Conservation (phyloP, 495 filamentous ascomycete species). For the Hypoxylon fragiforme region DNA sequence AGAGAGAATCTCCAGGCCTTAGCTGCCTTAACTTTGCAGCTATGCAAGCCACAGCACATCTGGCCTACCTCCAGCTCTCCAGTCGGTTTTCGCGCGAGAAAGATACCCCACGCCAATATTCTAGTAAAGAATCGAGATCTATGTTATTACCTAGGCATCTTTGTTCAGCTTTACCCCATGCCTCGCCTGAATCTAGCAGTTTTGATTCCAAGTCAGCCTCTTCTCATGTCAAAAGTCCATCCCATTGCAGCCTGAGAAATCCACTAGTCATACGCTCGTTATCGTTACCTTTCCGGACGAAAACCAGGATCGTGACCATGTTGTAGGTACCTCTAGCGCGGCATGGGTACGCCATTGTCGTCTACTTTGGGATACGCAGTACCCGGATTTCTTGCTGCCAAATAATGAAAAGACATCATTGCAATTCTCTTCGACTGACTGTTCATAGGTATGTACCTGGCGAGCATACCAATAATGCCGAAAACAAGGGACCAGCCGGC, state of each 20-base stretch:
- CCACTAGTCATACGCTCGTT: neutral
- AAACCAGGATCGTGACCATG: neutral
- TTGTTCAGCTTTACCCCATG: neutral
- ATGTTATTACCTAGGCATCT: neutral
- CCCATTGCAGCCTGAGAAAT: neutral
- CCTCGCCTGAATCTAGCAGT: too few relatives aligned
- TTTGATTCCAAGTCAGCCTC: neutral
- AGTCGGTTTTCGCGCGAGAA: constrained; percentile 9
- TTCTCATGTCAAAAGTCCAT: neutral
- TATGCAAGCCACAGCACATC: constrained; percentile 25
- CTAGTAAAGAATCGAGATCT: constrained; percentile 17
- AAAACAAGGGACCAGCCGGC: neutral
- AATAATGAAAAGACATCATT: too few relatives aligned
- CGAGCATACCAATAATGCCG: neutral
- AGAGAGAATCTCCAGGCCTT: constrained; percentile 19
- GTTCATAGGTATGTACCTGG: too few relatives aligned
- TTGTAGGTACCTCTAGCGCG: neutral
- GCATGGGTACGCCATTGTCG: too few relatives aligned
- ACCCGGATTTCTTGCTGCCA: too few relatives aligned
- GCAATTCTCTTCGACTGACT: too few relatives aligned
- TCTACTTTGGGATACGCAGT: too few relatives aligned
- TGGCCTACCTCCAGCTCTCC: constrained; percentile 10
- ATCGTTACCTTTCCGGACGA: neutral
- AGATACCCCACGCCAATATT: neutral
- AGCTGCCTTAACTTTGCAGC: constrained; percentile 27